phyloP scores from a whole-genome alignment of 768 basidiomycete genomes.

The Megacollybia marginata region DNA sequence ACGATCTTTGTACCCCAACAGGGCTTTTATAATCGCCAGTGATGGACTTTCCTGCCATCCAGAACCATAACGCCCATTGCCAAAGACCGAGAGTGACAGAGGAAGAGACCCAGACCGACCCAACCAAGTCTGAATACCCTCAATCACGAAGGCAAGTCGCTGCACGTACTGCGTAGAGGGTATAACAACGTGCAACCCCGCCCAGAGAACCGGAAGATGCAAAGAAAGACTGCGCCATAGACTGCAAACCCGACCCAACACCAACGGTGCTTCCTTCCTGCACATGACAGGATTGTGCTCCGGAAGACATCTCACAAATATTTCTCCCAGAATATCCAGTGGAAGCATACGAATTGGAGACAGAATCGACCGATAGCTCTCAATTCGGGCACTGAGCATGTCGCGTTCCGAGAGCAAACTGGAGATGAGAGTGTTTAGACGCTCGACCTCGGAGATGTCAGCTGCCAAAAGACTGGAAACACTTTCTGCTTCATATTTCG shows the following conservation, averaged over 20 bases:
- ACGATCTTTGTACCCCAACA: too few species aligned
- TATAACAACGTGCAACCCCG: not conserved
- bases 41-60: too few species aligned
- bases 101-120: not conserved
- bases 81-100: not conserved
- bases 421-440: too few species aligned
- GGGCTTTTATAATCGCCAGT: too few species aligned
- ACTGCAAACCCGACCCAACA: conserved; percentile 21
- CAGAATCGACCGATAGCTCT: not conserved
- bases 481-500: too few species aligned
- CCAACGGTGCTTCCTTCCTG: conserved; percentile 10
- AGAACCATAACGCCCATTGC: too few species aligned
- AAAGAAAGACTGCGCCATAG: not conserved
- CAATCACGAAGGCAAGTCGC: not conserved
- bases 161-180: not conserved
- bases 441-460: too few species aligned
- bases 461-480: too few species aligned
- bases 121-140: not conserved
- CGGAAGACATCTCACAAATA: not conserved
- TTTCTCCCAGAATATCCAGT: not conserved
- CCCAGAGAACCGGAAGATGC: not conserved
- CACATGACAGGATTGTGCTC: not conserved
- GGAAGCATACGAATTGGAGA: not conserved
- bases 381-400: too few species aligned
- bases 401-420: too few species aligned